Evolutionary conservation across 75 land plant genomes (phyloP), one percentile per base, ranked within the genome.

Genomic region (Cryptomeria japonica): DNA sequence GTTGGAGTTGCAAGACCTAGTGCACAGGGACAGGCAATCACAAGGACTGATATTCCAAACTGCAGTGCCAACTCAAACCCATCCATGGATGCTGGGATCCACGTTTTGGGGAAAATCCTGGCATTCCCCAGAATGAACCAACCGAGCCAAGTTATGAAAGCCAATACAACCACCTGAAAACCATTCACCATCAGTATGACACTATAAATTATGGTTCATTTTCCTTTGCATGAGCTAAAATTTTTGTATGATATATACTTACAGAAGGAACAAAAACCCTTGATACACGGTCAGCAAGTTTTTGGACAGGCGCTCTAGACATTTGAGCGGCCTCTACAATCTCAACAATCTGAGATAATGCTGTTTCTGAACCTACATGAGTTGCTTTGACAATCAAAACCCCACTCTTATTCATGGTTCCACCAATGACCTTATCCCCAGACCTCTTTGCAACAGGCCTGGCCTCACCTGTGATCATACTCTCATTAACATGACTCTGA

Each of bases 1-100:
- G 99, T 98, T 19, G 99, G 99, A 22, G 99, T 98, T 53, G 99
- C 99, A n/a, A 98, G 91, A 55, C 99, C 99, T 3, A 98, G 88
- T 86, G 99, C 98, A 89, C 99, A 98, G 32, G 99, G 99, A 82
- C 99, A 98, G 6, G 99, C 99, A 83, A 98, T 93, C 58, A 98
- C 99, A 87, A 98, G 87, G 22, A 98, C 98, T 55, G 99, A 98
- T 9, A 98, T 96, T n/a, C 99, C 99, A 92, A 98, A 98, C 87
- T 98, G 97, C 8, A 98, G 92, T 13, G 99, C 99, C 55, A 98
- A 92, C 93, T 98, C 93, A 93, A 98, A 98, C 76, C 89, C 93
- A 91, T 98, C 98, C 98, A 96, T 95, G 0, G 92, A 90, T 47
- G 86, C 86, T 13, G 99, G 97, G 82, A 96, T 93, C 98, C 97